Evolutionary conservation across 371 early-diverging fungal genomes (phyloP).

Genomic region (Apophysomyces elegans): DNA sequence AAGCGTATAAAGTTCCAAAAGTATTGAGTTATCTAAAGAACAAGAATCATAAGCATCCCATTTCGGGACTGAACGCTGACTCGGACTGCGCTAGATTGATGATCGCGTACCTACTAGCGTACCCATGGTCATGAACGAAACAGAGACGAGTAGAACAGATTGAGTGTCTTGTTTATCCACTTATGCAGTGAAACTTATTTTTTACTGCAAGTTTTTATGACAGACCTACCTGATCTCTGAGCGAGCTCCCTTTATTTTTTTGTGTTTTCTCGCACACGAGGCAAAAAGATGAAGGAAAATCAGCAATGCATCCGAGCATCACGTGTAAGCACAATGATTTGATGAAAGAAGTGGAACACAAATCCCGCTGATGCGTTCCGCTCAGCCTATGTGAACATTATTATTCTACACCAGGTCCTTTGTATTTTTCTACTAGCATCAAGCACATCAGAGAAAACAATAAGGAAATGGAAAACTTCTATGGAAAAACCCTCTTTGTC

Average conservation of each 20-base stretch:
- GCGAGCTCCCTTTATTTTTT: neutral
- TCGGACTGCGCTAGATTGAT: neutral
- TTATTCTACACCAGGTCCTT: no score
- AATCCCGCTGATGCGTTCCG: no score
- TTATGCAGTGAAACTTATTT: neutral
- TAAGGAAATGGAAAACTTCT: no score
- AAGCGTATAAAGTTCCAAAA: neutral
- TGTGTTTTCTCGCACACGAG: slow-evolving; percentile 6
- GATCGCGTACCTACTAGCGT: slow-evolving; percentile 1
- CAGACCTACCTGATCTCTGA: slow-evolving; percentile 8
- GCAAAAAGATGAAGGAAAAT: neutral
- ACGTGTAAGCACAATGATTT: no score
- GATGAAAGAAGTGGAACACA: no score
- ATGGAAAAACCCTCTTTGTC: no score
- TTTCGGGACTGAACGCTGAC: neutral
- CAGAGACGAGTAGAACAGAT: neutral
- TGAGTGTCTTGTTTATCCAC: neutral
- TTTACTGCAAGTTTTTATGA: neutral
- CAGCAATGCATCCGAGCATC: neutral
- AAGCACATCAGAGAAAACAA: no score
- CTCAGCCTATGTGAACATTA: no score
- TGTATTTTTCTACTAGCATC: no score
- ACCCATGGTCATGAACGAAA: neutral
- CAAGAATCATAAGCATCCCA: neutral
- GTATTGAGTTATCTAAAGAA: neutral